Evolutionary conservation across 768 basidiomycete species (phyloP), one percentile per base, ranked within the genome.

Genomic region (Suillus occidentalis): DNA sequence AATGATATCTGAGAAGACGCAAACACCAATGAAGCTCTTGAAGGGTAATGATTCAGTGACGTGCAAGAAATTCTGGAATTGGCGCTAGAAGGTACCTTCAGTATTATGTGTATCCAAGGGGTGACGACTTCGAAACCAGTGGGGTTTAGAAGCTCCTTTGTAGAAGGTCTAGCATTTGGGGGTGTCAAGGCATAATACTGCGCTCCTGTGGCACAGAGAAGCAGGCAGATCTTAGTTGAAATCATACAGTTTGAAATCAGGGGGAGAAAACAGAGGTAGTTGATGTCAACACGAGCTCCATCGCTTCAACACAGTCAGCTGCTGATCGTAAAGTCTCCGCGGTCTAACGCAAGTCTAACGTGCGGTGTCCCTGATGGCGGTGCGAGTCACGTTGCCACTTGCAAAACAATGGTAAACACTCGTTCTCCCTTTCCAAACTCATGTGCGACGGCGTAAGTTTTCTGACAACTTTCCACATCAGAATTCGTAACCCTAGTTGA

Each of bases 101-200:
- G 1, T 14, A 34, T 1, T 1, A n/a, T 12, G n/a, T 47, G 31
- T 43, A 37, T 14, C 58, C 58, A 62, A 22, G 31, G 31, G 1
- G 2, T 18, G 55, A 12, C 1, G 7, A 47, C 3, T 49, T 63
- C 61, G 4, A 20, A 22, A 39, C 60, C 58, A 14, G 60, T 22
- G 4, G 61, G 31, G 2, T 62, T 18, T 18, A 62, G 10, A 37
- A 18, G 60, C 25, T 64, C 63, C 25, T 64, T 47, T 34, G 63
- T 1, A 34, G 39, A 13, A 39, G 63, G 63, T 40, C 28, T 61
- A 12, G 63, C 8, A 18, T 39, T 61, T 25, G 63, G 61, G 9
- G 63, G 43, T 62, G 63, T 64, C 13, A 64, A 4, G 25, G 28
- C n/a, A 39, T 43, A 64, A 16, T 43, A 34, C 31, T 62, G 39